Evolutionary conservation across 2,329 filamentous ascomycete species (phyloP).

Genomic region (Cercospora berteroae): DNA sequence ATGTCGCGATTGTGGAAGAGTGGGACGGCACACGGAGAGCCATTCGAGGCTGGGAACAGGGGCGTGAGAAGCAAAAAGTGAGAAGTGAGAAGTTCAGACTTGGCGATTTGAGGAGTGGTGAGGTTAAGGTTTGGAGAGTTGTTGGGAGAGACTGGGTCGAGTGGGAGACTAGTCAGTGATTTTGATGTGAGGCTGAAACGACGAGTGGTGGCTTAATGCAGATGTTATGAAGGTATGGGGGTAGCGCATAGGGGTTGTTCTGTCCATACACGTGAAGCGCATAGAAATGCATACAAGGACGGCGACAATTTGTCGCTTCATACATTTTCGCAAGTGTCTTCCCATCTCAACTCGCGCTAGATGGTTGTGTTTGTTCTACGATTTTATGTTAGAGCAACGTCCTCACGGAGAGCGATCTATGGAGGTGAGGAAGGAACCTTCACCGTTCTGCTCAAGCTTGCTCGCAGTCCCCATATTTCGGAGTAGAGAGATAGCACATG

Average conservation of each 20-base stretch:
- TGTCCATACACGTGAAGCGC: conserved; percentile 2
- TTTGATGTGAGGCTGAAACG: background rate
- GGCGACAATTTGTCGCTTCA: background rate
- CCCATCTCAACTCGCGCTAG: background rate
- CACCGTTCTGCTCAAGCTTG: background rate
- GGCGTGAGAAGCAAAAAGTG: conserved; percentile 79
- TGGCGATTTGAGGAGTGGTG: conserved; percentile 85
- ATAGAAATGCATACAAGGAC: conserved; percentile 10
- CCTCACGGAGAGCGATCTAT: background rate
- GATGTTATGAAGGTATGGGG: background rate
- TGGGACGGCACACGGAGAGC: conserved; percentile 99
- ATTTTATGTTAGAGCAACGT: background rate
- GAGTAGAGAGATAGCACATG: background rate
- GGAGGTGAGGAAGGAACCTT: background rate
- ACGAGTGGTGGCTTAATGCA: conserved; percentile 3
- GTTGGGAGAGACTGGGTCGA: conserved; percentile 91
- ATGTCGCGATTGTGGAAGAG: conserved; percentile 87
- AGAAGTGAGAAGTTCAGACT: conserved; percentile 93
- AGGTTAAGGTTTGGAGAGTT: conserved; percentile 95
- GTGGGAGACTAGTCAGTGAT: conserved; percentile 58
- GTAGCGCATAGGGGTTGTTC: background rate
- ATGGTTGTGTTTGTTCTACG: background rate
- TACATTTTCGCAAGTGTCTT: background rate
- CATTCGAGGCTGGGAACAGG: conserved; percentile 92
- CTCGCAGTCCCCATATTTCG: background rate